Evolutionary conservation across 805 yeast genomes (phyloP).

Genomic region (Teunomyces pallodes): DNA sequence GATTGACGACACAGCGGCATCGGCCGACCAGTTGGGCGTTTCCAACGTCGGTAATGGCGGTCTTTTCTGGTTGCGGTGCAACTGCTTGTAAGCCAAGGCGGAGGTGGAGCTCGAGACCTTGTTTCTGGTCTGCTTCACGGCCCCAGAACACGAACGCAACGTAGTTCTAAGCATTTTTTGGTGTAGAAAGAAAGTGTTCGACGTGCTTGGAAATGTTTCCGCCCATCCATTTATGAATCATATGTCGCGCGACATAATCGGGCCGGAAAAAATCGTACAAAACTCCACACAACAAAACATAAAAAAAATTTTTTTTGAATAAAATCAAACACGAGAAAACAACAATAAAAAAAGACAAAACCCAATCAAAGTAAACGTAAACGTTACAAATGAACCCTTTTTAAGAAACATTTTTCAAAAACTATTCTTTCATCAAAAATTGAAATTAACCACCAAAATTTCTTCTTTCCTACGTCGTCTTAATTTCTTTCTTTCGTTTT

Average conservation of each 20-base stretch:
- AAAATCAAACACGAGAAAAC: too few species aligned
- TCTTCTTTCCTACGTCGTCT: too few species aligned
- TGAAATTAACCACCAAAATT: too few species aligned
- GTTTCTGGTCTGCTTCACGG: neutral
- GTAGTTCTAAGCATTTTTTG: neutral
- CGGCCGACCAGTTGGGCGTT: constrained; percentile 94
- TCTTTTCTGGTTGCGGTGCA: constrained; percentile 80
- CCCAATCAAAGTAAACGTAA: too few species aligned
- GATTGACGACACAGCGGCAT: constrained; percentile 93
- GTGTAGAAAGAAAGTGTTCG: neutral
- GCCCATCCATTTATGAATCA: constrained; percentile 3
- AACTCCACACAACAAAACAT: too few species aligned
- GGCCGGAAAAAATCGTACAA: neutral
- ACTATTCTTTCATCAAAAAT: too few species aligned
- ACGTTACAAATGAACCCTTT: too few species aligned
- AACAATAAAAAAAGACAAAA: too few species aligned
- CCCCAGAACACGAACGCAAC: neutral
- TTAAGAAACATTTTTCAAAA: too few species aligned
- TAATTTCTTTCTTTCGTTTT: too few species aligned
- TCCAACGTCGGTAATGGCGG: constrained; percentile 93
- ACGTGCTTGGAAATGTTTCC: constrained; percentile 1
- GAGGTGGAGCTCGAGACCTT: constrained; percentile 67
- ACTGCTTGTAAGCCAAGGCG: constrained; percentile 89
- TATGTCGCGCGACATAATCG: neutral
- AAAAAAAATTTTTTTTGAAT: too few species aligned